Percentiles rank a stretch among this genome's conserved stretches.
Conservation (phyloP, 2,329 filamentous ascomycete genomes). For the Botryotinia globosa region DNA sequence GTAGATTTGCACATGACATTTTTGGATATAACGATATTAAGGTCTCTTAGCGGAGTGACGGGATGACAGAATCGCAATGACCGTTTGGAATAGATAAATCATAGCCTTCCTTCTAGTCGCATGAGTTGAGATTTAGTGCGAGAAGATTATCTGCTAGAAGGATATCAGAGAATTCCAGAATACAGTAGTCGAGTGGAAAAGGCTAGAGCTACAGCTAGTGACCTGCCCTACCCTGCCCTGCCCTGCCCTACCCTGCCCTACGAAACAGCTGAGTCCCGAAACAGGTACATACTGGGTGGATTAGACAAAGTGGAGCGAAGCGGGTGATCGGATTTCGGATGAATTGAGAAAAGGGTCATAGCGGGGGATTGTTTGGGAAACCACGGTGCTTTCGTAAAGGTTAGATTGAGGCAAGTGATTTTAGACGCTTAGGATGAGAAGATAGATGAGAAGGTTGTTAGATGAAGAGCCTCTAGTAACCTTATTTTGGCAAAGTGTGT, state of each 20-base stretch:
- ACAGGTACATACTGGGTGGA: slow-evolving; percentile 9
- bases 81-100: slow-evolving; percentile 14
- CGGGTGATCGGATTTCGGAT: slow-evolving; percentile 15
- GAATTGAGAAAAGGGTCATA: slow-evolving; percentile 8
- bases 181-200: not conserved
- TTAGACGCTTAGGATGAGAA: not conserved
- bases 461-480: not conserved
- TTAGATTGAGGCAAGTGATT: not conserved
- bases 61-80: not conserved
- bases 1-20: not conserved
- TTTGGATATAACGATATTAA: not conserved
- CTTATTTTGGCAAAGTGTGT: slow-evolving; percentile 3
- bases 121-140: not conserved
- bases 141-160: slow-evolving; percentile 8
- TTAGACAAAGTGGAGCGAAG: slow-evolving; percentile 6
- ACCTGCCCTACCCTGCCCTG: slow-evolving; percentile 13
- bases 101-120: not conserved
- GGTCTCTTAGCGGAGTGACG: not conserved
- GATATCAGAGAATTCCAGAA: slow-evolving; percentile 5
- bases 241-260: slow-evolving; percentile 15
- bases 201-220: not conserved
- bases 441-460: not conserved
- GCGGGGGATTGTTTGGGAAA: not conserved
- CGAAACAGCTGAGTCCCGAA: slow-evolving; percentile 12
- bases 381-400: not conserved